Base-by-base conservation (phyloP, 805 yeast species). In the Saccharomycopsis capsularis region DNA sequence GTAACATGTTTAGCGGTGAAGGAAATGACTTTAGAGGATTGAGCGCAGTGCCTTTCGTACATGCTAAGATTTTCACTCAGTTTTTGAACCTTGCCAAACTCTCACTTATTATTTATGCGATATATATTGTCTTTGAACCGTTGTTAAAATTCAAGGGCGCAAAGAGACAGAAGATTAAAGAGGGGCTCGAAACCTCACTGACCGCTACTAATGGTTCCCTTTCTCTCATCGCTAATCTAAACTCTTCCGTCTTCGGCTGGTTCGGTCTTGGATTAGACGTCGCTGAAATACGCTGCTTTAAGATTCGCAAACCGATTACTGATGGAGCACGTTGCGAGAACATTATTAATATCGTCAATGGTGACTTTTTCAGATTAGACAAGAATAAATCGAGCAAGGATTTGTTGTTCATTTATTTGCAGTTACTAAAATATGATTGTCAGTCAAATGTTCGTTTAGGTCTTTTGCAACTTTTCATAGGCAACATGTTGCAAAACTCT, bases 341-440 rank as follows among this genome's bases (percentile, higher is more conserved):
- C 5, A 9, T 41, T 13, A 27, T 49, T 23, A 16, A 16, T 5
- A 23, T 21, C 6, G 21, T 35, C n/a, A 45, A 49, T 34, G 13
- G 24, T 9, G 35, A 40, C 19, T 48, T 40, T 32, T 44, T 44
- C 29, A 38, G 32, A n/a, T 13, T 19, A 5, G 25, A 36, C 21
- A 18, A 36, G 21, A 18, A 11, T 21, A 49, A 49, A 38, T 34
- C 42, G 7, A 18, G 19, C 16, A 35, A 23, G 15, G 43, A 35
- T 24, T 36, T 48, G 19, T 24, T 38, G 5, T 30, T 36, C n/a
- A 44, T 39, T 11, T 49, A 49, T 34, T 40, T 51, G 18, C 16
- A 42, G 24, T 35, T 51, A 19, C 30, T 47, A 11, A 47, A 43
- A 18, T 51, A 19, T 36, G 45, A 51, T 37, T 30, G 22, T n/a